Conservation (phyloP, 2,329 filamentous ascomycete species). For the Fusarium sp. region DNA sequence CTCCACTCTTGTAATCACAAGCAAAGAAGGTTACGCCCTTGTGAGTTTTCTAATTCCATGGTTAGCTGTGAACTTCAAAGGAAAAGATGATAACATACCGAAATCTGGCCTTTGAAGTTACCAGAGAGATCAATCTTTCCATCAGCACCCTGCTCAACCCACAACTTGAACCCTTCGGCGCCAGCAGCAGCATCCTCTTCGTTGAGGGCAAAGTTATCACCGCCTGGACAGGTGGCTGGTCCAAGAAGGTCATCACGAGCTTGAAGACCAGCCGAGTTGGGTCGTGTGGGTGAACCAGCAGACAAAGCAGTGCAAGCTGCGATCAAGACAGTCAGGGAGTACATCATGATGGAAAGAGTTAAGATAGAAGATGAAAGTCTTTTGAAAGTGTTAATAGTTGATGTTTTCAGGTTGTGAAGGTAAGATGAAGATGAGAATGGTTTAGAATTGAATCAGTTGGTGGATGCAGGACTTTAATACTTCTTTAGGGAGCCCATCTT, state of each 20-base stretch:
- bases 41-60: background rate
- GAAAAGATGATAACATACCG: background rate
- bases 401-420: rapidly evolving
- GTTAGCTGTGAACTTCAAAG: rapidly evolving
- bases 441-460: background rate
- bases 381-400: background rate
- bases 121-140: background rate
- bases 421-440: background rate
- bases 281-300: background rate
- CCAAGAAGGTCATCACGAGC: background rate
- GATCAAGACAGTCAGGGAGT: background rate
- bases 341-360: background rate
- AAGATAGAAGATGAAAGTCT: rapidly evolving
- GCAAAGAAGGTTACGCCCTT: background rate
- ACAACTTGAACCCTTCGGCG: background rate
- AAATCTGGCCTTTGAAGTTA: background rate
- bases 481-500: rapidly evolving
- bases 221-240: background rate
- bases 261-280: background rate
- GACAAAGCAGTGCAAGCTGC: background rate
- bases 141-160: background rate
- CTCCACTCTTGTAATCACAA: background rate
- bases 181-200: background rate
- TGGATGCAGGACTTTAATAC: background rate
- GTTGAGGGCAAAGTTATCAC: background rate